Conservation (phyloP, 2,329 filamentous ascomycete species). For the Pyrenochaeta sp. region DNA sequence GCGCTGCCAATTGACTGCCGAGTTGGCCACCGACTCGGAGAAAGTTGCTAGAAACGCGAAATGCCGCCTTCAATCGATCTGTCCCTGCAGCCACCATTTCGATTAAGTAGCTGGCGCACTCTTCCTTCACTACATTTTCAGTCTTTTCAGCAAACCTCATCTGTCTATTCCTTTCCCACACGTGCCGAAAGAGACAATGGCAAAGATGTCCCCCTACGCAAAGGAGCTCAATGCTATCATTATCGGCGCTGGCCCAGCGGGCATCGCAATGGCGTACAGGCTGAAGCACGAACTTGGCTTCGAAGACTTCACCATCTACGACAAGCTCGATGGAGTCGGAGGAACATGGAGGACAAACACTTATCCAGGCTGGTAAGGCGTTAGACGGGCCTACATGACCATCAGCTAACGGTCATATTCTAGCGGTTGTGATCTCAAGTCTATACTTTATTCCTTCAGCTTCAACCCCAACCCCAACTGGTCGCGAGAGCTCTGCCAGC, state of each 20-base stretch:
- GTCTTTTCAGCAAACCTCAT: too few relatives aligned
- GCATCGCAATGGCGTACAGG: conserved; percentile 46
- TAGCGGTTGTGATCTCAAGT: conserved; percentile 46
- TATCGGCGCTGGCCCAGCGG: conserved; percentile 45
- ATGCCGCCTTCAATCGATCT: too few relatives aligned
- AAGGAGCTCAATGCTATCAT: conserved; percentile 29
- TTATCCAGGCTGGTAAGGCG: conserved; percentile 25
- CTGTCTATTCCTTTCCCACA: too few relatives aligned
- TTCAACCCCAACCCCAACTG: conserved; percentile 56
- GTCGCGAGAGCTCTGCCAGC: conserved; percentile 55
- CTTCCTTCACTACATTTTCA: too few relatives aligned
- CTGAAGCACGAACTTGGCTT: conserved; percentile 44
- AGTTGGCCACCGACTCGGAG: too few relatives aligned
- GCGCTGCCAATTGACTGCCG: too few relatives aligned
- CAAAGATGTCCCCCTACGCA: too few relatives aligned
- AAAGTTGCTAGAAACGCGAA: too few relatives aligned
- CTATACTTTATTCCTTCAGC: conserved; percentile 53
- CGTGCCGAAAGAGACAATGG: too few relatives aligned
- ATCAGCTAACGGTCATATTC: neutral
- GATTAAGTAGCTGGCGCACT: too few relatives aligned
- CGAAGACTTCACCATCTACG: conserved; percentile 44
- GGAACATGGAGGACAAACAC: conserved; percentile 55
- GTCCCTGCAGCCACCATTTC: too few relatives aligned
- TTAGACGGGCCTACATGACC: neutral
- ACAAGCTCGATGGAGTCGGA: conserved; percentile 43